phyloP scores from a whole-genome alignment of 2,329 filamentous ascomycete species.

The Ceratocystis albifundus region DNA sequence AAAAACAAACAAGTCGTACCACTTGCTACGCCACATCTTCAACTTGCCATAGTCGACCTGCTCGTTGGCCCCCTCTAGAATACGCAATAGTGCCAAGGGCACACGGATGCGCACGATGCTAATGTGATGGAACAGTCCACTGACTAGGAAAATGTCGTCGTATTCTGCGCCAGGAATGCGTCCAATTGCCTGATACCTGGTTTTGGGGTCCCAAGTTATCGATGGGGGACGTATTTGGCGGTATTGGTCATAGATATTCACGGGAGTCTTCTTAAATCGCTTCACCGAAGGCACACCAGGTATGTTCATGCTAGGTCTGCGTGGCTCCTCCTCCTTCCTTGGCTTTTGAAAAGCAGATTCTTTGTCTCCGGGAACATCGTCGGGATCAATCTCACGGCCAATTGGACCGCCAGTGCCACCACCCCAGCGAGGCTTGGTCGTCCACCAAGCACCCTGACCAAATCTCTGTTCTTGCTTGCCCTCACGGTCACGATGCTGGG shows the following conservation, averaged over 20 bases:
- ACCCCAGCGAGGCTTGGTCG: constrained; percentile 49
- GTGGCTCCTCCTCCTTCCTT: constrained; percentile 23
- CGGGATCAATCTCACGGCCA: constrained; percentile 46
- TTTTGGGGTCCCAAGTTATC: constrained; percentile 49
- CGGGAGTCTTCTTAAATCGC: constrained; percentile 41
- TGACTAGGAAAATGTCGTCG: constrained; percentile 52
- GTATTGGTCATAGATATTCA: constrained; percentile 52
- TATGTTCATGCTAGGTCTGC: constrained; percentile 22
- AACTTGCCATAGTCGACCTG: constrained; percentile 42
- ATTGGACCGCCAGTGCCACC: constrained; percentile 52
- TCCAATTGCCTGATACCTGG: constrained; percentile 47
- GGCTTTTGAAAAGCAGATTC: constrained; percentile 30
- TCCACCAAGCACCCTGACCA: constrained; percentile 52
- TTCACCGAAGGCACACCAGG: constrained; percentile 31
- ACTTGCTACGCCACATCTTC: constrained; percentile 46
- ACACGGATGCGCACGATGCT: constrained; percentile 49
- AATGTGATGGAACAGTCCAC: constrained; percentile 51
- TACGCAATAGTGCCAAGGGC: constrained; percentile 41
- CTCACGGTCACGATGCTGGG: constrained; percentile 51
- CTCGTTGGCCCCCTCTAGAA: constrained; percentile 39
- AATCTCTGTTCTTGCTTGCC: constrained; percentile 45
- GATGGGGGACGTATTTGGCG: constrained; percentile 49
- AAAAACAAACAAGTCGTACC: constrained; percentile 49
- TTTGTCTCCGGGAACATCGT: constrained; percentile 38
- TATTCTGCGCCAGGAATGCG: constrained; percentile 37